Conservation (phyloP, 1,284 basidiomycete species). For the Gastroboletus turbinatus region DNA sequence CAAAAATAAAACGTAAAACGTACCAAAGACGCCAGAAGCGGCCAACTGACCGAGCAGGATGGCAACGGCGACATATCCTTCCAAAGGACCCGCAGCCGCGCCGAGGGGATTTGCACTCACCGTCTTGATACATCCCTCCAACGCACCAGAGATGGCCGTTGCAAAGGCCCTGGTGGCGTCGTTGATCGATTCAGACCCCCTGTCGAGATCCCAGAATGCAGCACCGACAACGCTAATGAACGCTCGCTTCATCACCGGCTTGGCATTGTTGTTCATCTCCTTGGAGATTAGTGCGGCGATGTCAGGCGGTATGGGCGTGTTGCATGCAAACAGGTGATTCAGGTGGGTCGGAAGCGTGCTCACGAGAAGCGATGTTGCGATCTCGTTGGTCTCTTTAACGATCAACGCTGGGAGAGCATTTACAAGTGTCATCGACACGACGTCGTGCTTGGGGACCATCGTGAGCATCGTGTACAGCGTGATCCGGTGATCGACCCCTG, state of each 20-base stretch:
- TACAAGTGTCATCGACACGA: slow-evolving; percentile 54
- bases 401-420: slow-evolving; percentile 60
- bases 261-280: slow-evolving; percentile 63
- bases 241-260: slow-evolving; percentile 51
- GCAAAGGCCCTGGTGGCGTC: slow-evolving; percentile 49
- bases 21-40: slow-evolving; percentile 53
- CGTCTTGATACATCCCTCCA: slow-evolving; percentile 73
- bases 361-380: slow-evolving; percentile 55
- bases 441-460: slow-evolving; percentile 49
- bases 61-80: slow-evolving; percentile 80
- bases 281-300: slow-evolving; percentile 54
- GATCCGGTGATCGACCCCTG: slow-evolving; percentile 83
- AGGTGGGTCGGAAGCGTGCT: slow-evolving; percentile 62
- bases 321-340: slow-evolving; percentile 45
- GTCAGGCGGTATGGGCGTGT: slow-evolving; percentile 42
- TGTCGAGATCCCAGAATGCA: slow-evolving; percentile 42
- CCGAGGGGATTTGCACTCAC: slow-evolving; percentile 59
- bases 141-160: slow-evolving; percentile 52
- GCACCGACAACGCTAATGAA: slow-evolving; percentile 54
- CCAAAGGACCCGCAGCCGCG: slow-evolving; percentile 64
- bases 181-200: slow-evolving; percentile 28
- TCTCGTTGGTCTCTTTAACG: slow-evolving; percentile 78
- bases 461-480: slow-evolving; percentile 78
- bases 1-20: slow-evolving; percentile 16
- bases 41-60: slow-evolving; percentile 64